Conservation (phyloP, 345 rosid genomes). For the Murraya paniculata region DNA sequence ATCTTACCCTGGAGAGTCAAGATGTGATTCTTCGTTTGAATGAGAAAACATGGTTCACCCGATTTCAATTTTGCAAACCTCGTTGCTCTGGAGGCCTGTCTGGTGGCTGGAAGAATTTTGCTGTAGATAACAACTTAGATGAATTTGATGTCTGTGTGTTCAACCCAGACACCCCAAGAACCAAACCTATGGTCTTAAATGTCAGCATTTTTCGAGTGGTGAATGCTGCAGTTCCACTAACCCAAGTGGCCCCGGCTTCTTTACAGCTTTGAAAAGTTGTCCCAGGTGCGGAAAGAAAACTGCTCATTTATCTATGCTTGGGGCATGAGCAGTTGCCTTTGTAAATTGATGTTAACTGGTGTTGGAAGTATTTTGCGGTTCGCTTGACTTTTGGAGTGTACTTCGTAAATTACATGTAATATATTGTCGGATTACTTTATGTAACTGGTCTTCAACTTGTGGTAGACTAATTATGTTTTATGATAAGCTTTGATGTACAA, state of each 20-base stretch:
- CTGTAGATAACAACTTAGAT: slow-evolving; percentile 38
- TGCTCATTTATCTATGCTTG: neutral
- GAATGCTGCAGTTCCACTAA: slow-evolving; percentile 22
- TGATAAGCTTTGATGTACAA: neutral
- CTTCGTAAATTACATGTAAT: neutral
- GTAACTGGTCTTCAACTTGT: neutral
- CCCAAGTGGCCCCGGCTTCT: slow-evolving; percentile 4
- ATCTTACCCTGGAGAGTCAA: slow-evolving; percentile 30
- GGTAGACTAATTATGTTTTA: neutral
- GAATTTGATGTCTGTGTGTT: slow-evolving; percentile 55
- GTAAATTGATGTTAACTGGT: neutral
- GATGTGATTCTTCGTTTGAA: slow-evolving; percentile 32
- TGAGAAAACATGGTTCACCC: slow-evolving; percentile 34
- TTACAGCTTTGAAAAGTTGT: neutral
- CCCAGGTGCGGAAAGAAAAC: neutral
- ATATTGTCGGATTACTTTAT: neutral
- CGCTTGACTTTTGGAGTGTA: neutral
- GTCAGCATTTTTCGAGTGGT: slow-evolving; percentile 37
- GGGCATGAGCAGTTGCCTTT: neutral
- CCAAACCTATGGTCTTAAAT: slow-evolving; percentile 30
- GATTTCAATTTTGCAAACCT: slow-evolving; percentile 14
- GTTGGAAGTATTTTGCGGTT: neutral
- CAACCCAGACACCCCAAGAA: slow-evolving; percentile 16
- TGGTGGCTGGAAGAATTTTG: slow-evolving; percentile 53
- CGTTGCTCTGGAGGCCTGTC: slow-evolving; percentile 38